phyloP scores from a whole-genome alignment of 2,329 filamentous ascomycete species.

The Fusarium sp. region DNA sequence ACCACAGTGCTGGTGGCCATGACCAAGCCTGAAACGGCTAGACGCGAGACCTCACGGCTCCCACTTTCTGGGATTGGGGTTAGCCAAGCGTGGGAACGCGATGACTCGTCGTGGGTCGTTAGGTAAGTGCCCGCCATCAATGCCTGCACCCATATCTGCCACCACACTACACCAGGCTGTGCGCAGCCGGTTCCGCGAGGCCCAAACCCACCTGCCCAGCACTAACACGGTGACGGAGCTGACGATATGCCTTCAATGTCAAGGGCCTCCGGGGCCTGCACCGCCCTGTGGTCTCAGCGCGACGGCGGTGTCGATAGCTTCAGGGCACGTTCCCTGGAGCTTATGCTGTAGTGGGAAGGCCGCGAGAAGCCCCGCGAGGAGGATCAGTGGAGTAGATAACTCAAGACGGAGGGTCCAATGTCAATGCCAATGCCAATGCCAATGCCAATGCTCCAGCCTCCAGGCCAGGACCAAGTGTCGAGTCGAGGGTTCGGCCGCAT shows the following conservation, averaged over 20 bases:
- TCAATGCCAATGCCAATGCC: no score
- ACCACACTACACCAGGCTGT: constrained; percentile 35
- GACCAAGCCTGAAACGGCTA: constrained; percentile 29
- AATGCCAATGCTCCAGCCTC: constrained; percentile 3
- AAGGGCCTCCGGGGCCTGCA: constrained; percentile 19
- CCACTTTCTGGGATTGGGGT: constrained; percentile 23
- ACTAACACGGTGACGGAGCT: constrained; percentile 40
- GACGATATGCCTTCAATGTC: constrained; percentile 36
- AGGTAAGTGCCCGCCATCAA: constrained; percentile 33
- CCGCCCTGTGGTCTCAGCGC: constrained; percentile 40
- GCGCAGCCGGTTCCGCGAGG: constrained; percentile 45
- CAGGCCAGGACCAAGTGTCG: constrained; percentile 12
- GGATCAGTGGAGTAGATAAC: constrained; percentile 37
- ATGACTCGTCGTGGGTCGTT: constrained; percentile 39
- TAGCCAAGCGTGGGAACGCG: constrained; percentile 16
- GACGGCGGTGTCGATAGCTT: constrained; percentile 46
- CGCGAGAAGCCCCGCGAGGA: constrained; percentile 23
- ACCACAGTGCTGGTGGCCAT: constrained; percentile 33
- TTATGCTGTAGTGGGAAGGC: constrained; percentile 38
- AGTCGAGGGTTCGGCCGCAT: constrained; percentile 24
- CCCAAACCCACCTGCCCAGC: constrained; percentile 22
- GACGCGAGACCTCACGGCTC: constrained; percentile 18
- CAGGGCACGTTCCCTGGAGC: constrained; percentile 41
- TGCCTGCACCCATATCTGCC: constrained; percentile 14
- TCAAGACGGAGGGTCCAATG: constrained; percentile 7